Base-by-base conservation (phyloP, 2,329 filamentous ascomycete genomes). In the Nemania sp. region DNA sequence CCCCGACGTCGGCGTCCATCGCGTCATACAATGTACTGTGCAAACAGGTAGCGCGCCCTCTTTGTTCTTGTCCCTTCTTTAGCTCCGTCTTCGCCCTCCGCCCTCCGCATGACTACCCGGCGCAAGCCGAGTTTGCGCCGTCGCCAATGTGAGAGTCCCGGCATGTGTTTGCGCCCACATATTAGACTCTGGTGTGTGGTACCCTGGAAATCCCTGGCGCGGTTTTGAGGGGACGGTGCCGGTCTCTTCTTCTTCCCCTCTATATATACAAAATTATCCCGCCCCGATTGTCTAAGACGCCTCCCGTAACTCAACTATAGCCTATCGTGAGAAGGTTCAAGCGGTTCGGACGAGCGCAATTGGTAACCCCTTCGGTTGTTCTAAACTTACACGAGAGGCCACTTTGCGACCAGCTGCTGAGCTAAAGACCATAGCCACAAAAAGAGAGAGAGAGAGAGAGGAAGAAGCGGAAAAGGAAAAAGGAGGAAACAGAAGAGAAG, bases 1-100 rank as follows among this genome's bases (percentile, higher is more conserved):
- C 25, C 35, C 60, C 60, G 60, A 62, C 25, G 51, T 62, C 60
- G 60, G 60, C 60, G 51, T 12, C 5, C 39, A 17, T 50, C 40
- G 47, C 42, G 51, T 59, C 56, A 59, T 59, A 29, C 47, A 18
- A 15, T 13, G 15, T 13, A 12, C 11, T 11, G 35, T 12, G 12
- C 35, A 5, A 11, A 7, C 48, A 25, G 25, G 2, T 39, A 32
- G 35, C 35, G 43, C 43, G 54, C 48, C 48, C 53, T n/a, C n/a
- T 52, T 54, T 50, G 25, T 25, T 34, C 43, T n/a, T 20, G 4
- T 13, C 18, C 5, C 15, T 29, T 9, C 13, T 20, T n/a, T 18
- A 20, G 17, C 18, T 20, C 59, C 54, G 54, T 57, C 59, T 18
- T 57, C 59, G 49, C 59, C 49, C 54, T 37, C 43, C 59, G 49